phyloP scores from a whole-genome alignment of 129 eudicot species.

The Ambrosia trifida region DNA sequence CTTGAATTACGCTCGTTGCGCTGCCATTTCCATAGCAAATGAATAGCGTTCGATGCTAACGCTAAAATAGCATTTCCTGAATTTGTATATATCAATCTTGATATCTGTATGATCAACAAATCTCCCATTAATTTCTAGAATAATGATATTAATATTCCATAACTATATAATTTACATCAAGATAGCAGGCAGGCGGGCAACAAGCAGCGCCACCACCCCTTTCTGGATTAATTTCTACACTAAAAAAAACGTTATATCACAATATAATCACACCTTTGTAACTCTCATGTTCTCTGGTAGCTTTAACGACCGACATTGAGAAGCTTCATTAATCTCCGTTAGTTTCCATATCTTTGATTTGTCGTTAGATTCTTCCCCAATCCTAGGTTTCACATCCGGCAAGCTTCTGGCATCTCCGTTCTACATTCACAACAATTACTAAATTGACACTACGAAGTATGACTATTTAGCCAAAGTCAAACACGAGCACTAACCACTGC shows the following conservation, averaged over 20 bases:
- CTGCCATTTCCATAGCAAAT: conserved; percentile 93
- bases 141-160: too few species aligned
- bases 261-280: conserved; percentile 57
- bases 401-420: conserved; percentile 67
- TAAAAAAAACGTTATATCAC: background rate
- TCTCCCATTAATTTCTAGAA: conserved; percentile 8
- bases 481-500: conserved; percentile 55
- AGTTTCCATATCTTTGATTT: conserved; percentile 86
- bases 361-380: conserved; percentile 70
- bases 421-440: conserved; percentile 33
- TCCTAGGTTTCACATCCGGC: conserved; percentile 79
- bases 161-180: too few species aligned
- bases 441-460: background rate
- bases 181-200: too few species aligned
- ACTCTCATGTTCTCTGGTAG: conserved; percentile 88
- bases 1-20: conserved; percentile 63
- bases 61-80: conserved; percentile 79
- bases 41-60: conserved; percentile 79
- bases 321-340: conserved; percentile 71
- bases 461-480: conserved; percentile 25
- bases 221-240: too few species aligned
- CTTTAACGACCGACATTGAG: conserved; percentile 75
- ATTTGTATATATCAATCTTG: conserved; percentile 84
- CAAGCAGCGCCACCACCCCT: too few species aligned
- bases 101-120: conserved; percentile 53